These are phyloP conservation scores for Dujonia santamariae DNA, from an alignment of 1,139 yeast genomes.

Conservation along the genomic window DNA sequence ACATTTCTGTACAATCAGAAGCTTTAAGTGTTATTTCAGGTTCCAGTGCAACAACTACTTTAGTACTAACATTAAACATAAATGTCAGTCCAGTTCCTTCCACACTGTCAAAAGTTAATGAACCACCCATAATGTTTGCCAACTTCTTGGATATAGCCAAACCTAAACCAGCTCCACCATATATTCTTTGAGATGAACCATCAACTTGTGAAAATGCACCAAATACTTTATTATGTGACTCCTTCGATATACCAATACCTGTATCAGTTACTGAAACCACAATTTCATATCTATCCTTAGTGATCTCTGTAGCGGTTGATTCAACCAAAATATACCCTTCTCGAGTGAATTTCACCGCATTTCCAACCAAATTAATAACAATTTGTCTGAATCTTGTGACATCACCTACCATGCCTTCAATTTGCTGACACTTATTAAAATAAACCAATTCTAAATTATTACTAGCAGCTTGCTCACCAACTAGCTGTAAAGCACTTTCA, in stretches of 20 bases:
- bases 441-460: constrained; percentile 48
- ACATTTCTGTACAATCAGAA: constrained; percentile 11
- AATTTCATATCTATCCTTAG: constrained; percentile 40
- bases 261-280: constrained; percentile 48
- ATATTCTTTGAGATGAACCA: constrained; percentile 53
- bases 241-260: constrained; percentile 60
- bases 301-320: constrained; percentile 26
- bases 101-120: constrained; percentile 46
- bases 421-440: constrained; percentile 40
- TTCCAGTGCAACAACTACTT: constrained; percentile 20
- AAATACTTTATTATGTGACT: constrained; percentile 47
- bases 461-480: constrained; percentile 50
- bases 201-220: constrained; percentile 63
- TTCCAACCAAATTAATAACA: constrained; percentile 53
- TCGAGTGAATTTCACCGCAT: constrained; percentile 55
- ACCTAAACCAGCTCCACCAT: constrained; percentile 63
- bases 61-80: constrained; percentile 33
- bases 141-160: constrained; percentile 57
- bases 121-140: constrained; percentile 59
- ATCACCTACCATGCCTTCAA: constrained; percentile 48
- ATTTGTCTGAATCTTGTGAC: constrained; percentile 52
- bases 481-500: constrained; percentile 50
- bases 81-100: constrained; percentile 56
- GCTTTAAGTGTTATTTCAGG: constrained; percentile 19
- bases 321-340: constrained; percentile 46